phyloP scores from a whole-genome alignment of 495 filamentous ascomycete species.

The Lentithecium fluviatile region DNA sequence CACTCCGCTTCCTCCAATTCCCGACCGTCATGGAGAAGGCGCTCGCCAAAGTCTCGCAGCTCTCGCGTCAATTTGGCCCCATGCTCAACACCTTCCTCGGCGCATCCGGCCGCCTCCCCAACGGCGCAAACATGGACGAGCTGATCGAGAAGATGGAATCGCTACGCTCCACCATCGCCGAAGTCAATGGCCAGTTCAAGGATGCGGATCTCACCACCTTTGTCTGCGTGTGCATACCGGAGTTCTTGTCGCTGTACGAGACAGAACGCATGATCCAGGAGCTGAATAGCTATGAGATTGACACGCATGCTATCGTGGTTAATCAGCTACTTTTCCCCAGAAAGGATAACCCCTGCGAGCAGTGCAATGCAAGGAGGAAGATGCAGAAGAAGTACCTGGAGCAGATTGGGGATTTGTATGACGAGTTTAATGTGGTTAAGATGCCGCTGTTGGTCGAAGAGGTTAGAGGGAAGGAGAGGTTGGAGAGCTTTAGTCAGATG shows the following conservation, averaged over 20 bases:
- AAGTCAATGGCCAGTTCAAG: conserved; percentile 98
- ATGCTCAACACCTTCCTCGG: conserved; percentile 93
- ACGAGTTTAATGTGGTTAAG: conserved; percentile 98
- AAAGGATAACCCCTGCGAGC: conserved; percentile 80
- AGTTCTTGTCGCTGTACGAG: conserved; percentile 96
- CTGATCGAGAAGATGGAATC: conserved; percentile 92
- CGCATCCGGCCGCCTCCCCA: conserved; percentile 76
- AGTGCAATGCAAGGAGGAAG: conserved; percentile 90
- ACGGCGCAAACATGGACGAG: conserved; percentile 85
- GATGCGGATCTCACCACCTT: conserved; percentile 94
- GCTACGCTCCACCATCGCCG: conserved; percentile 84
- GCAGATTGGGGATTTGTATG: conserved; percentile 97
- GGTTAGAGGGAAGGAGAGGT: conserved; percentile 87
- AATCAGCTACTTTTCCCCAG: conserved; percentile 96
- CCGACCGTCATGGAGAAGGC: conserved; percentile 98
- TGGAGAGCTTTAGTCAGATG: conserved; percentile 94
- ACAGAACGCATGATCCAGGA: conserved; percentile 99
- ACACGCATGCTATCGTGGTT: conserved; percentile 96
- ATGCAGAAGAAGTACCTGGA: conserved; percentile 99
- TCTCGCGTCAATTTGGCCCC: conserved; percentile 90
- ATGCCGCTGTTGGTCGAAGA: conserved; percentile 96
- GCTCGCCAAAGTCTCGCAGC: conserved; percentile 89
- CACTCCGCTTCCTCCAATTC: conserved; percentile 97
- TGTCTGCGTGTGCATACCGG: conserved; percentile 96
- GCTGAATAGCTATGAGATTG: conserved; percentile 86